Evolutionary conservation across 768 basidiomycete genomes (phyloP).

Genomic region (Termitomyces sp.): DNA sequence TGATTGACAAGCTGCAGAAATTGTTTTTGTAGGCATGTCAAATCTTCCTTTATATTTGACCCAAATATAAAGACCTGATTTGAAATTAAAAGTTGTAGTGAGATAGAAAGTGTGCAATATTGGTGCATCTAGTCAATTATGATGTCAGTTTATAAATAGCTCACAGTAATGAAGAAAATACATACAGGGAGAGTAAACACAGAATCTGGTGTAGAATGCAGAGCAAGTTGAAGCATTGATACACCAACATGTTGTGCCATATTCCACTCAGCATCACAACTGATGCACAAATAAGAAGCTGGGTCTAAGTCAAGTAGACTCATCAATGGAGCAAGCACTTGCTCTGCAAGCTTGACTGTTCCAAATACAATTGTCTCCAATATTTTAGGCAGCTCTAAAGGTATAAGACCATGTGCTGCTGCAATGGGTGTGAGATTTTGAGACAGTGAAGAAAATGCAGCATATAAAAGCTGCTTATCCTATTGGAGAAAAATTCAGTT

Average conservation of each 20-base stretch:
- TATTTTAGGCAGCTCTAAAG: background rate
- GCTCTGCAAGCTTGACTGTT: too few species aligned
- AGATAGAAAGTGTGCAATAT: background rate
- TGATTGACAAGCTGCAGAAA: background rate
- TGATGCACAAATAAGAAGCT: background rate
- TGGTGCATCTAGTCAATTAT: background rate
- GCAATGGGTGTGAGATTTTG: background rate
- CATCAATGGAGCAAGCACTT: too few species aligned
- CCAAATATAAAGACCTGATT: conserved; percentile 3
- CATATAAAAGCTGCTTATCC: background rate
- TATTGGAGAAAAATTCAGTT: background rate
- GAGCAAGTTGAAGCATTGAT: background rate
- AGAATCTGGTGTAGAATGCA: background rate
- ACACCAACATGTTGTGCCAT: background rate
- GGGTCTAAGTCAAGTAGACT: background rate
- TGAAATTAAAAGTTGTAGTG: background rate
- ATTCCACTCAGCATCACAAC: background rate
- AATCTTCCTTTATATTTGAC: background rate
- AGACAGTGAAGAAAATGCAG: conserved; percentile 1
- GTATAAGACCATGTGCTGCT: background rate
- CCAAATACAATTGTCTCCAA: background rate
- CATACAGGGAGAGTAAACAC: background rate
- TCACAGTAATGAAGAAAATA: background rate
- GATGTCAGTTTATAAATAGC: background rate
- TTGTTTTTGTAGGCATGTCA: conserved; percentile 1